phyloP scores from a whole-genome alignment of 2,329 filamentous ascomycete species.

The Exophiala spinifera region DNA sequence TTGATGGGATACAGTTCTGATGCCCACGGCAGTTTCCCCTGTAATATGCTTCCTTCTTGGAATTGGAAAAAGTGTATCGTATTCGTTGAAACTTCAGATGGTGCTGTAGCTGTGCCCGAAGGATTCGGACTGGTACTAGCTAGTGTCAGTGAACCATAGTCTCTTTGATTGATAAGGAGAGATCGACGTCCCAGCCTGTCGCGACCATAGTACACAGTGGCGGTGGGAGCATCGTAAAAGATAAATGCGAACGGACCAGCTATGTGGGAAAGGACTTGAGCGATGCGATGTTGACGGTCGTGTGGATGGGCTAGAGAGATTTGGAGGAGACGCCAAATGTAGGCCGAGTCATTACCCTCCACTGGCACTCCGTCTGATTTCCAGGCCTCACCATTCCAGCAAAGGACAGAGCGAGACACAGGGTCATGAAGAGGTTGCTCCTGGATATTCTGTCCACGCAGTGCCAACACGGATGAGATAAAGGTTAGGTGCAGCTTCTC shows the following conservation, averaged over 20 bases:
- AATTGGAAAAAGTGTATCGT: slow-evolving; percentile 65
- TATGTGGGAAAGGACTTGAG: slow-evolving; percentile 58
- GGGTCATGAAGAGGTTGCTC: slow-evolving; percentile 68
- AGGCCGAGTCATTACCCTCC: slow-evolving; percentile 72
- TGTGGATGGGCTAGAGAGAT: slow-evolving; percentile 34
- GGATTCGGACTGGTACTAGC: slow-evolving; percentile 72
- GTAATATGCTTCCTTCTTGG: background rate
- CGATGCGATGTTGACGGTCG: slow-evolving; percentile 35
- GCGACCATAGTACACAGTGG: slow-evolving; percentile 73
- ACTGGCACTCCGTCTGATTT: slow-evolving; percentile 59
- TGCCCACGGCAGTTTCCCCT: slow-evolving; percentile 15
- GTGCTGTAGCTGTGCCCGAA: slow-evolving; percentile 49
- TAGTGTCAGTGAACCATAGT: slow-evolving; percentile 52
- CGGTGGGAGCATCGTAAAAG: slow-evolving; percentile 65
- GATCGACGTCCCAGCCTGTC: slow-evolving; percentile 87
- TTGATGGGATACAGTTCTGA: slow-evolving; percentile 7
- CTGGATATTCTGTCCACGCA: slow-evolving; percentile 72
- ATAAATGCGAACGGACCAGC: slow-evolving; percentile 88
- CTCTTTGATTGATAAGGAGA: slow-evolving; percentile 51
- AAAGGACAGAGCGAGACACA: slow-evolving; percentile 64
- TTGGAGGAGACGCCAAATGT: slow-evolving; percentile 61
- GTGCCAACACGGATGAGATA: slow-evolving; percentile 80
- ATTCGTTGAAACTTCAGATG: slow-evolving; percentile 74
- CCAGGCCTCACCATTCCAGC: slow-evolving; percentile 99
- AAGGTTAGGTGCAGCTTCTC: slow-evolving; percentile 55